These are phyloP conservation scores for Boletus mariae DNA, from an alignment of 1,284 basidiomycete genomes.

Conservation along the genomic window DNA sequence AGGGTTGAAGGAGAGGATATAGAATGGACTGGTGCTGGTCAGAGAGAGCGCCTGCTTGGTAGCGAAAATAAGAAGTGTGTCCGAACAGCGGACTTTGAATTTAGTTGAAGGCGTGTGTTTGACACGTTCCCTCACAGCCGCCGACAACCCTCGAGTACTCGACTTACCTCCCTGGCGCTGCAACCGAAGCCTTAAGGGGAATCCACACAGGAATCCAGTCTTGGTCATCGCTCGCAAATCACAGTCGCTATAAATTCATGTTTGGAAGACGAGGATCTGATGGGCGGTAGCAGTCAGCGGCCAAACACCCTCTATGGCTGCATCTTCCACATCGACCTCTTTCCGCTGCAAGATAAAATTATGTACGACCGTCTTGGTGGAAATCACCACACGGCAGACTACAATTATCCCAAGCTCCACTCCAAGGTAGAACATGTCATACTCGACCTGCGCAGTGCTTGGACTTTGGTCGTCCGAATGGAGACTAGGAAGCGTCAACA, in stretches of 20 bases:
- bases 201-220: too few relatives aligned
- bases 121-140: conserved; percentile 28
- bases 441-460: conserved; percentile 18
- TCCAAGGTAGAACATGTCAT: conserved; percentile 33
- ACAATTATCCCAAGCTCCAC: conserved; percentile 26
- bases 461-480: conserved; percentile 12
- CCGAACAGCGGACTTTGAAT: conserved; percentile 35
- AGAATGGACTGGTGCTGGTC: conserved; percentile 22
- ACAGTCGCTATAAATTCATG: conserved; percentile 5
- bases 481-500: conserved; percentile 26
- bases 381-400: conserved; percentile 19
- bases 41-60: conserved; percentile 22
- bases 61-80: conserved; percentile 28
- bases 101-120: conserved; percentile 18
- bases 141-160: not conserved
- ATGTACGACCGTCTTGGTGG: conserved; percentile 23
- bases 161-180: not conserved
- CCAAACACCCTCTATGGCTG: conserved; percentile 28
- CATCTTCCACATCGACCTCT: conserved; percentile 30
- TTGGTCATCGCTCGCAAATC: too few relatives aligned
- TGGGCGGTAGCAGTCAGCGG: conserved; percentile 26
- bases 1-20: conserved; percentile 25
- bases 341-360: conserved; percentile 31
- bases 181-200: not conserved
- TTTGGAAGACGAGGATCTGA: conserved; percentile 31